Base-by-base conservation (phyloP, 1,284 basidiomycete genomes). In the Agroathelia rolfsii region DNA sequence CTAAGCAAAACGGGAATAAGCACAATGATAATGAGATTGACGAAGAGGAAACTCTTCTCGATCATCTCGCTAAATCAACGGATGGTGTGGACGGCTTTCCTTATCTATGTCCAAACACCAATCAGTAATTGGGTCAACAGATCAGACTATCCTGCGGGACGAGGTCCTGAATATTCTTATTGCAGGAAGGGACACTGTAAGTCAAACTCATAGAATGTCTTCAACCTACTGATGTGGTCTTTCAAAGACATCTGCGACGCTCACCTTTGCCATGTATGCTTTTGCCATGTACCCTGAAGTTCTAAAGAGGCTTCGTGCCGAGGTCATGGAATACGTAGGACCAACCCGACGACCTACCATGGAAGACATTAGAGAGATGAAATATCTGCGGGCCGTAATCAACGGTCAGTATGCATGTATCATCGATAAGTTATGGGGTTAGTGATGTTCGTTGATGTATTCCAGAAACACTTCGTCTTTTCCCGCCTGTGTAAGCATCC, bases 231-330 rank as follows among this genome's bases (percentile, higher is more conserved):
- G 19, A 14, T 19, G 6, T 9, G 26, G 8, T 34, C 17, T 20
- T 6, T 24, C 5, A 9, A 3, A 69, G 63, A 71, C 64, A 5
- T 60, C 64, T 2, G 46, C 53, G 5, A 56, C 59, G 1, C 42
- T 73, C 18, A 70, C 72, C 2, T 72, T 68, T 39, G 46, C 56
- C 1, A 39, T 66, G 9, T 76, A 76, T 46, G 54, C 67, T 45
- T 59, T 76, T 11, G 53, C 72, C 3, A 55, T 53, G 33, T 56
- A 74, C 37, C 69, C 69, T 1, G 37, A 52, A 0, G 56, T 72
- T 21, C 41, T 63, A 16, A 26, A 38, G 4, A 58, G 61, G 8
- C 53, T 76, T 3, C 61, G 71, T 3, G 49, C 58, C 17, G 72
- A 76, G 41, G 58, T 75, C 5, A 35, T 66, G 11, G 43, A 48